Conservation (phyloP, 192 early-diverging fungal genomes). For the Funneliformis geosporum region DNA sequence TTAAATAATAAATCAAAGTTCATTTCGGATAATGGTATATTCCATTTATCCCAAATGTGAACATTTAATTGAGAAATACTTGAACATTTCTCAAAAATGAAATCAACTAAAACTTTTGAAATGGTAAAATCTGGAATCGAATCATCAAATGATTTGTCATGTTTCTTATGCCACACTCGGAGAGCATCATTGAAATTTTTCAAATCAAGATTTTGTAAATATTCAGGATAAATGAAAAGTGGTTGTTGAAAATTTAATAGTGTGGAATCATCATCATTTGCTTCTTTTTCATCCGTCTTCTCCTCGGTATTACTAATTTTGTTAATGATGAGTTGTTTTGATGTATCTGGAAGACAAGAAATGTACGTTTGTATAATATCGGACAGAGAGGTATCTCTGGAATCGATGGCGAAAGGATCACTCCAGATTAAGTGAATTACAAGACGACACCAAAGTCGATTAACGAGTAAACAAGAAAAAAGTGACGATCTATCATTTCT, state of each 20-base stretch:
- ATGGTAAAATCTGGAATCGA: not conserved
- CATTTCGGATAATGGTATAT: not conserved
- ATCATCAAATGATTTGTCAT: not conserved
- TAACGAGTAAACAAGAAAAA: not conserved
- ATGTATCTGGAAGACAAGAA: not conserved
- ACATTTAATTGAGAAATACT: not conserved
- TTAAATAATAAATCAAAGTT: not conserved
- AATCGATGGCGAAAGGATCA: not conserved
- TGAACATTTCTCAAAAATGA: not conserved
- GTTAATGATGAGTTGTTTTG: not conserved
- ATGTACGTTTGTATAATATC: not conserved
- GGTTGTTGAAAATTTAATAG: not conserved
- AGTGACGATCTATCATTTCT: not conserved
- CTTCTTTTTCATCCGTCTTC: not conserved
- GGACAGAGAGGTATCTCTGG: not conserved
- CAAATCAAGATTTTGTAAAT: not conserved
- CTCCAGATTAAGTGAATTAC: not conserved
- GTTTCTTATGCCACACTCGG: not conserved
- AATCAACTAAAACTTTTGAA: not conserved
- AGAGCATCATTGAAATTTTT: not conserved
- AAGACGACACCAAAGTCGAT: not conserved
- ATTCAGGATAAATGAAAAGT: not conserved
- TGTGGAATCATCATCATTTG: too few species aligned
- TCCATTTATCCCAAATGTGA: not conserved
- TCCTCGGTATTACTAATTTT: not conserved